Evolutionary conservation across 2,329 filamentous ascomycete species (phyloP).

Genomic region (Coleophoma eucalyptorum): DNA sequence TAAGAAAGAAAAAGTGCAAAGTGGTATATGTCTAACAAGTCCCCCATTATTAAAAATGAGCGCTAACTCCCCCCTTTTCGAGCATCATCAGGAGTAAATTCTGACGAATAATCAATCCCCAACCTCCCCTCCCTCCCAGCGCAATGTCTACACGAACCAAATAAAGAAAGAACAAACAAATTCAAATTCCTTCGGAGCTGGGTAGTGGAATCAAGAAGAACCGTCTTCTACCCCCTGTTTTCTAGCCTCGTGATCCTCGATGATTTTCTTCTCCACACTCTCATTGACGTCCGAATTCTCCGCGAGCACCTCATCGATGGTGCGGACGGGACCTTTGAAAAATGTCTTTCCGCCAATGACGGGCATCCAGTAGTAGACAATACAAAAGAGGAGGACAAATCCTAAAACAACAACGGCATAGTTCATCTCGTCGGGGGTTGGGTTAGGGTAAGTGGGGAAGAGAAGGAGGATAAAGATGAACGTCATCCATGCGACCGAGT

Average conservation of each 20-base stretch:
- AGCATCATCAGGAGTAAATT: too few species aligned
- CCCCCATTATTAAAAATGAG: too few species aligned
- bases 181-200: too few species aligned
- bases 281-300: conserved; percentile 5
- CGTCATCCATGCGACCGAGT: conserved; percentile 26
- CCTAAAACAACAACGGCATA: conserved; percentile 26
- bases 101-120: too few species aligned
- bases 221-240: neutral
- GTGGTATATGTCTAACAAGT: too few species aligned
- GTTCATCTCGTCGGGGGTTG: conserved; percentile 24
- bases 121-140: too few species aligned
- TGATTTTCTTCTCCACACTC: conserved; percentile 5
- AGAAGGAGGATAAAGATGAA: conserved; percentile 26
- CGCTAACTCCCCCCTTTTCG: too few species aligned
- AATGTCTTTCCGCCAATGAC: conserved; percentile 25
- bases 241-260: neutral
- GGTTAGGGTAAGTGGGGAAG: conserved; percentile 21
- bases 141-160: too few species aligned
- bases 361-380: conserved; percentile 25
- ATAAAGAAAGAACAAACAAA: too few species aligned
- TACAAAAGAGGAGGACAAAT: conserved; percentile 24
- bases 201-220: neutral
- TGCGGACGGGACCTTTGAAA: conserved; percentile 24
- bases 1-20: too few species aligned
- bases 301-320: conserved; percentile 21